Conservation (phyloP, 164 flowering plant genomes). For the Magnolia officinalis region DNA sequence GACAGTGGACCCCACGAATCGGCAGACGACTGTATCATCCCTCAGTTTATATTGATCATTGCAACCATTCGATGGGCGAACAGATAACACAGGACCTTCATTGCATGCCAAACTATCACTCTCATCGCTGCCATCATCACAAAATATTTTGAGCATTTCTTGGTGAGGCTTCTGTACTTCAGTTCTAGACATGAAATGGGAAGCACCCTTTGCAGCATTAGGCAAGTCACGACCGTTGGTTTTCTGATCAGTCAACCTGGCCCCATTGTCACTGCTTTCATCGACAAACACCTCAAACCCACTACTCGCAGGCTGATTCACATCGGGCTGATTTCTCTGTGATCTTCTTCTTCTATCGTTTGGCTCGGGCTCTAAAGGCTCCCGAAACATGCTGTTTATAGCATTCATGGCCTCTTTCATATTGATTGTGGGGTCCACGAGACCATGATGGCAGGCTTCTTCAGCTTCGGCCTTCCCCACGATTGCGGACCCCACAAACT, state of each 20-base stretch:
- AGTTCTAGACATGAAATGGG: slow-evolving; percentile 1
- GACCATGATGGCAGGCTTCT: slow-evolving; percentile 92
- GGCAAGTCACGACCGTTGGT: slow-evolving; percentile 13
- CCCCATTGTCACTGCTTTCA: slow-evolving; percentile 34
- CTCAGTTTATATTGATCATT: slow-evolving; percentile 30
- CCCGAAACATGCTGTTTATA: slow-evolving; percentile 83
- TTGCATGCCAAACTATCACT: slow-evolving; percentile 9
- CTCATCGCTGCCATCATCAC: slow-evolving; percentile 29
- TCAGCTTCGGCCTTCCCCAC: slow-evolving; percentile 76
- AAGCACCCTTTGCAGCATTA: neutral
- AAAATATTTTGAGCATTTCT: slow-evolving; percentile 53
- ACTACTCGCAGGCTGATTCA: slow-evolving; percentile 21
- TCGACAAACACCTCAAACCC: slow-evolving; percentile 60
- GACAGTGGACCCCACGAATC: slow-evolving; percentile 85
- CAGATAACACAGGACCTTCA: slow-evolving; percentile 10
- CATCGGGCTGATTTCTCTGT: slow-evolving; percentile 29
- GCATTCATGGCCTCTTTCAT: slow-evolving; percentile 88
- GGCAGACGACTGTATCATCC: slow-evolving; percentile 77
- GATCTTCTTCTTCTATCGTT: slow-evolving; percentile 33
- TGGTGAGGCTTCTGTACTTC: slow-evolving; percentile 23
- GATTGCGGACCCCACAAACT: slow-evolving; percentile 69
- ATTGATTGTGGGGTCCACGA: slow-evolving; percentile 91
- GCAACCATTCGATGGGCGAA: slow-evolving; percentile 39
- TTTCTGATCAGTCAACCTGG: slow-evolving; percentile 15
- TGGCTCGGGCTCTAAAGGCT: slow-evolving; percentile 62